Base-by-base conservation (phyloP, 2,329 filamentous ascomycete species). In the Microcyclospora pomicola region DNA sequence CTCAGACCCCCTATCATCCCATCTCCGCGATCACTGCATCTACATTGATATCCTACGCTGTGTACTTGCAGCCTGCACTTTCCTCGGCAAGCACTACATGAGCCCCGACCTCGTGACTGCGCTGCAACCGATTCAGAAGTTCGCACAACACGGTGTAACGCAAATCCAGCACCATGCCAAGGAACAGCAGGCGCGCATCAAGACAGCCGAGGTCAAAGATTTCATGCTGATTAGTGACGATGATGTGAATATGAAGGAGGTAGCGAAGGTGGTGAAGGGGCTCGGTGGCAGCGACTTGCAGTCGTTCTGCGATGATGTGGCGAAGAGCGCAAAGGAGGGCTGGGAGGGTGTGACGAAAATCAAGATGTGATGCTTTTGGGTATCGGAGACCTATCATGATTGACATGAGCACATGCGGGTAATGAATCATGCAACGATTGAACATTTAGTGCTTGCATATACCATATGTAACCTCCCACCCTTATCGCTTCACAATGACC, bases 321-420 rank as follows among this genome's bases (percentile, higher is more conserved):
- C 44, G 15, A 41, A 35, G 28, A 41, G 47, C 16, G 53, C 47
- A 31, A 46, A 33, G 15, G 47, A 50, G 32, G 54, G 53, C 6
- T 57, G 54, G 54, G 52, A 53, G 29, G 51, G 52, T 12, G 40
- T 56, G 9, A 38, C 33, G 16, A 48, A 42, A 37, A 40, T 52
- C n/a, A 46, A 36, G 37, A 7, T 24, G 19, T 24, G 7, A 24
- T 7, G 19, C 36, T 3, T 15, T 16, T 38, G 41, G 39, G 36
- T 39, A 15, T 9, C 5, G 14, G 10, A 15, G 10, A 13, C 5
- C 5, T 5, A 33, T 33, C 11, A 15, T 4, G 32, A 33, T 6
- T 33, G 11, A 15, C 14, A 33, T 19, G 19, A 33, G 10, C 19
- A 15, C 5, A 33, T 15, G 10, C 32, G 32, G 13, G 19, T 24